A percentile compares a stretch with the other conserved stretches of the same genome.
Evolutionary conservation across 495 filamentous ascomycete genomes (phyloP).

Genomic region (Aspergillus indologenus): DNA sequence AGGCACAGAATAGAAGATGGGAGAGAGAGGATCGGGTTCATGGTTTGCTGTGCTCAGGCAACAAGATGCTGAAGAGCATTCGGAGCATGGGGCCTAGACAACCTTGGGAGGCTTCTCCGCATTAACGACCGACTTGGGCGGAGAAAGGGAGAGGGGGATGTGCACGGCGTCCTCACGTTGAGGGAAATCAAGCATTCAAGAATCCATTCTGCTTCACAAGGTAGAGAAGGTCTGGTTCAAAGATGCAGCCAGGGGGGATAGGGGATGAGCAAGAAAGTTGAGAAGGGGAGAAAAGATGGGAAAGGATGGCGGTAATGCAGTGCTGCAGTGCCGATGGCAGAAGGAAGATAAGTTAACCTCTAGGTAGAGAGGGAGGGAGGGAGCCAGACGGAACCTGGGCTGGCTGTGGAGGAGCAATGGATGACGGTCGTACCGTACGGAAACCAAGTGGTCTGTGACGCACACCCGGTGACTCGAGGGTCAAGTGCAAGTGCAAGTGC

Average conservation of each 20-base stretch:
- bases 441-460: slow-evolving; percentile 27
- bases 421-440: slow-evolving; percentile 3
- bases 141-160: slow-evolving; percentile 20
- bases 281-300: slow-evolving; percentile 40
- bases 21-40: slow-evolving; percentile 18
- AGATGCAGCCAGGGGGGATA: slow-evolving; percentile 13
- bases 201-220: slow-evolving; percentile 19
- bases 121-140: slow-evolving; percentile 27
- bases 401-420: not conserved
- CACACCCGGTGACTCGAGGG: slow-evolving; percentile 33
- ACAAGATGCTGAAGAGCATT: slow-evolving; percentile 27
- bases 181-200: slow-evolving; percentile 18
- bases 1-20: slow-evolving; percentile 22
- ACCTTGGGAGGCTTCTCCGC: slow-evolving; percentile 45
- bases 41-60: slow-evolving; percentile 28
- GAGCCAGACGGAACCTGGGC: not conserved
- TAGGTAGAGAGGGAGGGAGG: not conserved
- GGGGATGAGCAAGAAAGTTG: slow-evolving; percentile 18
- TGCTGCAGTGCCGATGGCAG: too few species aligned
- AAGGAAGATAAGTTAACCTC: too few species aligned
- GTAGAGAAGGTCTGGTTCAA: slow-evolving; percentile 15
- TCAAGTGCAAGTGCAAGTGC: slow-evolving; percentile 22
- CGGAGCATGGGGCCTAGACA: slow-evolving; percentile 30
- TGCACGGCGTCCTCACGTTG: slow-evolving; percentile 33
- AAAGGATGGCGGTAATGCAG: too few species aligned